Evolutionary conservation across 108 stramenopile species (phyloP), one percentile per base, ranked within the genome.

Genomic region (Nannochloropsis granulata): DNA sequence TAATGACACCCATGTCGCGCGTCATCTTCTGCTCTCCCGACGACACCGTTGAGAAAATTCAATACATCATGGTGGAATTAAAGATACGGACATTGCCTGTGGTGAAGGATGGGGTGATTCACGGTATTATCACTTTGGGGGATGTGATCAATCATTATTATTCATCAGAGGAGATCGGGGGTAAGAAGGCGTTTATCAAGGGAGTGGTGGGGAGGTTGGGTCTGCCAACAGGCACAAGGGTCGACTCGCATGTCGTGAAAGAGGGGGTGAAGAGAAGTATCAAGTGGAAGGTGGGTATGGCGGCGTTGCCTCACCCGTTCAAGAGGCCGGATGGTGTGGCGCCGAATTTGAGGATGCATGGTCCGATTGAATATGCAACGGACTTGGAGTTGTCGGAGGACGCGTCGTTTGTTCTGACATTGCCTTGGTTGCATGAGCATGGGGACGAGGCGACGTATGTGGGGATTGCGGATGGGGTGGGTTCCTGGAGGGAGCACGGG

Each of bases 381-480:
- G 95, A 95, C 85, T 82, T 89, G 8, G 85, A 90, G 12, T 82
- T 98, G 44, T 95, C 95, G 25, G 96, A 98, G 87, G 97, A 98
- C 87, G 94, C 97, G 1, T 78, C 90, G 85, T 91, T 91, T 44
- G 86, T 90, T 23, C 44, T 88, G 14, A 83, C 43, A 23, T 45
- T 90, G 34, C 12, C 46, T 10, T 91, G 88, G 85, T 84, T 83
- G 21, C 83, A 85, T 5, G 25, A 23, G n/a, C 45, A 81, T 19
- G 81, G 83, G 14, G 87, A 88, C 81, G 92, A 93, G 43, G 87
- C 94, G 23, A 91, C 92, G 56, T 96, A 95, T 85, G 91, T 94
- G 84, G 96, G 96, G 26, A 94, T 98, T 44, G 97, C 96, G 12
- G 97, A 98, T 86, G 97, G 97, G 13, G 97, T 98, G n/a, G 97